Conservation (phyloP, 2,329 filamentous ascomycete genomes). For the Colletotrichum plurivorum region DNA sequence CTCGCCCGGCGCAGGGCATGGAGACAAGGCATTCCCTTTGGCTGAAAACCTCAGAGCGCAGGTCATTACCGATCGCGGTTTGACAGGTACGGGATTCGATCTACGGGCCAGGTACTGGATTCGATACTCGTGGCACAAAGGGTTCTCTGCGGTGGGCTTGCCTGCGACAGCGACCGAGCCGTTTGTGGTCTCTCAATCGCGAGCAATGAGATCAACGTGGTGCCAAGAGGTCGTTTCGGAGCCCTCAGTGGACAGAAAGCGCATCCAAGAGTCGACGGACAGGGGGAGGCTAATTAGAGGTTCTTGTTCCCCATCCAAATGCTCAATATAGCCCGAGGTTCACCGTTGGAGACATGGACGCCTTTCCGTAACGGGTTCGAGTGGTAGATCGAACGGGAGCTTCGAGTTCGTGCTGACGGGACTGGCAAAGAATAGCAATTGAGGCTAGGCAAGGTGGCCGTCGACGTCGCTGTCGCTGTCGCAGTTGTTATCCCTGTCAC, state of each 20-base stretch:
- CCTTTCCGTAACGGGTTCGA: conserved; percentile 18
- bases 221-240: conserved; percentile 21
- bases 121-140: conserved; percentile 23
- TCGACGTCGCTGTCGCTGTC: not conserved
- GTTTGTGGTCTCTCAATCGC: conserved; percentile 17
- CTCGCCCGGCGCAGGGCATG: not conserved
- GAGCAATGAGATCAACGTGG: conserved; percentile 16
- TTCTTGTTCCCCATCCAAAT: conserved; percentile 26
- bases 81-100: conserved; percentile 21
- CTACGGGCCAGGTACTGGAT: conserved; percentile 26
- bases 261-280: conserved; percentile 14
- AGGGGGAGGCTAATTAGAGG: conserved; percentile 27
- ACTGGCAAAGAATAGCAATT: conserved; percentile 33
- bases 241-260: conserved; percentile 31
- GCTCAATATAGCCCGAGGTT: conserved; percentile 34
- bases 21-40: not conserved
- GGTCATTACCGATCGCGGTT: conserved; percentile 14
- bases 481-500: no score
- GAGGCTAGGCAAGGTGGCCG: conserved; percentile 16
- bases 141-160: conserved; percentile 28
- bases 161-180: conserved; percentile 22
- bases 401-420: conserved; percentile 33
- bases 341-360: conserved; percentile 9
- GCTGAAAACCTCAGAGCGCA: not conserved
- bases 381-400: conserved; percentile 15